These are phyloP conservation scores for Coemansia sp. DNA, from an alignment of 192 early-diverging fungal species.

Conservation along the genomic window DNA sequence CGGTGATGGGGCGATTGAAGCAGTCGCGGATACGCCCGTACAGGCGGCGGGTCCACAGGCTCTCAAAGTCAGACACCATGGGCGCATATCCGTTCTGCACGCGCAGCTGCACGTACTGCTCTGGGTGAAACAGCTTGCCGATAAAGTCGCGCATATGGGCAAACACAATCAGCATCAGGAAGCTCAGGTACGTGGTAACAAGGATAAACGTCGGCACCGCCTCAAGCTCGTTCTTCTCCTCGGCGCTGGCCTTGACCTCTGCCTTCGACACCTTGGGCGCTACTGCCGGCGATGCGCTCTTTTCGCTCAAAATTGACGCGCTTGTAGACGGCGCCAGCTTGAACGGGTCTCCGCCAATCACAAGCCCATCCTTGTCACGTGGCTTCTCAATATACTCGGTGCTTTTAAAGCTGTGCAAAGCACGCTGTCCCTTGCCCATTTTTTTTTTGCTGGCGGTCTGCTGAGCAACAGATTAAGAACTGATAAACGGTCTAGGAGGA, in stretches of 20 bases:
- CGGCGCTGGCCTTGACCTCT: not conserved
- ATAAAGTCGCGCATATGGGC: conserved; percentile 93
- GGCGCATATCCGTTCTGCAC: conserved; percentile 84
- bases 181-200: conserved; percentile 92
- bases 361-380: conserved; percentile 28
- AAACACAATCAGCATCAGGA: conserved; percentile 88
- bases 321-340: conserved; percentile 34
- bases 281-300: conserved; percentile 9
- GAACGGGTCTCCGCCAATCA: conserved; percentile 18
- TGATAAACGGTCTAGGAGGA: not conserved
- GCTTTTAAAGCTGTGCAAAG: conserved; percentile 33
- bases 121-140: conserved; percentile 71
- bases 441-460: conserved; percentile 6
- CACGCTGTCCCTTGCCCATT: conserved; percentile 52
- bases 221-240: conserved; percentile 21
- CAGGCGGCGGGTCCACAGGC: conserved; percentile 89
- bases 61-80: conserved; percentile 93
- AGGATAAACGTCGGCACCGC: conserved; percentile 76
- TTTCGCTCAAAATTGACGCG: conserved; percentile 19
- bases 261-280: conserved; percentile 1
- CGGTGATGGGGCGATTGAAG: conserved; percentile 93
- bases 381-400: conserved; percentile 43
- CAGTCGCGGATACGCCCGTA: conserved; percentile 86
- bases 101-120: conserved; percentile 70
- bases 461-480: conserved; percentile 5